Conservation (phyloP, 2,329 filamentous ascomycete genomes). For the Diaporthe vexans region DNA sequence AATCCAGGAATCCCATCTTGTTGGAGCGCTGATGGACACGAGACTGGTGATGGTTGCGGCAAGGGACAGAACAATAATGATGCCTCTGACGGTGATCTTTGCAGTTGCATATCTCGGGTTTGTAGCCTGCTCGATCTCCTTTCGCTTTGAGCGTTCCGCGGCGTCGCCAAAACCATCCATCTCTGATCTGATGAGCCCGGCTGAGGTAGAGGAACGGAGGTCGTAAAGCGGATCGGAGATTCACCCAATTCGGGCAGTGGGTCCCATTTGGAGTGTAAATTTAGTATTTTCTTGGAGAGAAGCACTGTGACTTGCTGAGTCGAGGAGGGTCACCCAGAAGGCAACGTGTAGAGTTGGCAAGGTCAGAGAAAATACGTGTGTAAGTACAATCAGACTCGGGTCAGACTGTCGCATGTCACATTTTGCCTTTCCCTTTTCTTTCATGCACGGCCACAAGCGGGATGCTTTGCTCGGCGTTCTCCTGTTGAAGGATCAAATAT, state of each 20-base stretch:
- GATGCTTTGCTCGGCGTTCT: background rate
- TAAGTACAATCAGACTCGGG: background rate
- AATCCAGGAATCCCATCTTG: background rate
- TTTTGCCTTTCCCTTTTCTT: background rate
- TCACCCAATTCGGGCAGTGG: background rate
- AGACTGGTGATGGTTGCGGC: constrained; percentile 7
- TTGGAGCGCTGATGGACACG: background rate
- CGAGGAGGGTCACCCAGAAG: background rate
- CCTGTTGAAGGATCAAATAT: constrained; percentile 15
- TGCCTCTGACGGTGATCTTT: background rate
- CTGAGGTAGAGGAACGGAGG: background rate
- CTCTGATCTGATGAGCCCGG: background rate
- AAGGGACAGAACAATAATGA: background rate
- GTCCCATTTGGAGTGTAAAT: background rate
- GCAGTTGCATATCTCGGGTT: constrained; percentile 13
- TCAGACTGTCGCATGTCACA: background rate
- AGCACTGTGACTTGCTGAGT: background rate
- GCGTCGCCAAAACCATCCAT: background rate
- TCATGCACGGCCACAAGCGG: background rate
- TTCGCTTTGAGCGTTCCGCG: background rate
- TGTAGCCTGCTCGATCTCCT: background rate
- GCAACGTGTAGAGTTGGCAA: background rate
- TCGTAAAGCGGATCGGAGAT: background rate
- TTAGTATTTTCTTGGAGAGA: background rate
- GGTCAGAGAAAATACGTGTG: background rate